Percentiles rank a stretch among this genome's conserved stretches.
phyloP scores from a whole-genome alignment of 495 filamentous ascomycete species.

The Extremus antarcticus region DNA sequence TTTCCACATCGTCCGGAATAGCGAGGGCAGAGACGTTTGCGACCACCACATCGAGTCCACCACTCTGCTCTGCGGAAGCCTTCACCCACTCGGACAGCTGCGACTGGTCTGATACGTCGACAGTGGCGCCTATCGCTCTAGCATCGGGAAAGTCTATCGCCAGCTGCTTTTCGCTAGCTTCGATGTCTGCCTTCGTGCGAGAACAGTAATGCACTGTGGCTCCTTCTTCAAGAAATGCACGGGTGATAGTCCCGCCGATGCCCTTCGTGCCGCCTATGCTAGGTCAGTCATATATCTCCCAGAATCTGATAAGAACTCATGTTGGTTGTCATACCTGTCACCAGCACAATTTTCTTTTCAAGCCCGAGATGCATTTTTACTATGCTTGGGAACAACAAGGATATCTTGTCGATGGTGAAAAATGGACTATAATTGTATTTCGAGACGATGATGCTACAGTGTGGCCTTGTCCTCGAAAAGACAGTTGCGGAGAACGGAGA shows the following conservation, averaged over 20 bases:
- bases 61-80: conserved; percentile 4
- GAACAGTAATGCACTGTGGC: conserved; percentile 23
- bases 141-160: conserved; percentile 6
- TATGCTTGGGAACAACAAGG: background rate
- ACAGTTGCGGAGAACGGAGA: no score
- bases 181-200: conserved; percentile 12
- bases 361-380: conserved; percentile 17
- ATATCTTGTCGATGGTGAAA: no score
- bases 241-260: conserved; percentile 16
- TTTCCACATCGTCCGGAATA: conserved; percentile 3
- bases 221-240: conserved; percentile 13
- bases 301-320: no score
- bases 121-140: conserved; percentile 10
- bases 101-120: conserved; percentile 10
- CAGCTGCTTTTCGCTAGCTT: conserved; percentile 5
- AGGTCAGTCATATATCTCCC: background rate
- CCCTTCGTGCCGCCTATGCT: conserved; percentile 18
- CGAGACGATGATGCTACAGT: no score
- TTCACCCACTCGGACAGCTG: conserved; percentile 9
- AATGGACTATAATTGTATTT: no score
- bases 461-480: no score
- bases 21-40: conserved; percentile 13
- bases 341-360: conserved; percentile 11
- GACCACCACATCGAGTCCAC: conserved; percentile 16
- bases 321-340: conserved; percentile 5